Evolutionary conservation across 2,329 filamentous ascomycete genomes (phyloP), one percentile per base, ranked within the genome.

Genomic region (Paraphaeosphaeria minitans): DNA sequence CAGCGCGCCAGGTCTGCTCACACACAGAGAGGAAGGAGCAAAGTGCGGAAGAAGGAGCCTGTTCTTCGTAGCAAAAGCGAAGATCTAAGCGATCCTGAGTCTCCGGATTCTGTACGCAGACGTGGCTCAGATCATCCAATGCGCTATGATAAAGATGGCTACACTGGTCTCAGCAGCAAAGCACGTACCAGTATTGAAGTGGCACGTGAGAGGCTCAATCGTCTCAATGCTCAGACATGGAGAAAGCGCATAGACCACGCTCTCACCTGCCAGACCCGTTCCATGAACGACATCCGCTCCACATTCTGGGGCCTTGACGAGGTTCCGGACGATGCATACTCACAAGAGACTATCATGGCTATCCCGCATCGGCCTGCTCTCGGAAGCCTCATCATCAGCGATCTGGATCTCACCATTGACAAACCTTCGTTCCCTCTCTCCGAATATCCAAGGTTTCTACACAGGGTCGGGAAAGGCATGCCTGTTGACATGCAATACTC

Each of bases 391-490:
- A 80, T 92, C 45, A 87, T 98, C 65, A 92, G 88, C 60, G 94
- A 99, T 73, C 81, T 99, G 33, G 89, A 94, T 63, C 83, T 99
- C 56, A 82, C 87, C 33, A 83, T 99, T 59, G 95, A 98, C 76
- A 97, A 97, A 74, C 95, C 95, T 0, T 94, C 91, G 0, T 99
- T 99, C 73, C 89, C 93, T 0, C 81, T 96, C 59, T 83, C 86
- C 2, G 88, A 97, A 13, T 87, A 94, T 55, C 91, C 94, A 0
- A 85, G 90, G 16, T 99, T 96, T 73, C 81, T 99, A 27, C 85
- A 97, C 72, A 86, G 87, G 49, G 89, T 98, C 58, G 95, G 95
- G n/a, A 99, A 99, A 79, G 95, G 95, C 0, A 96, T 99, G 87
- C 95, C 95, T 0, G 84, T 87, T 62, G 89, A 96, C 69, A 99